Evolutionary conservation across 208 protist genomes (phyloP), one percentile per base, ranked within the genome.

Genomic region (Strigomonas galati): DNA sequence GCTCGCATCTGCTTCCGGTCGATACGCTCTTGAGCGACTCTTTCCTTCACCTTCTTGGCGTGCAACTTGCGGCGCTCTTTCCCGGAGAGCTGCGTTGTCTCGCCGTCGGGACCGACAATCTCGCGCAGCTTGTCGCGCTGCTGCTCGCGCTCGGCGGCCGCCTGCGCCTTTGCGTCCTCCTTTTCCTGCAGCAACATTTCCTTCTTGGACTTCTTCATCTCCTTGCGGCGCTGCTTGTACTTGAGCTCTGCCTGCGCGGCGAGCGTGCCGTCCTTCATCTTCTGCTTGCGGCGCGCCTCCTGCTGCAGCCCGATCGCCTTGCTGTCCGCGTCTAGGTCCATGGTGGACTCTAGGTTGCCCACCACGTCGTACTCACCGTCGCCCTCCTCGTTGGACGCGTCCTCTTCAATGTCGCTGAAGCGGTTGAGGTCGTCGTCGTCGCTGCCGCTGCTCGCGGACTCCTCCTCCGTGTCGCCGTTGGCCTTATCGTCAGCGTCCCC

Each of bases 181-280:
- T 82, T 78, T 71, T 92, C 77, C 60, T 84, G 71, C 0, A 66
- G 60, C 48, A 86, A 7, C 81, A 88, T 83, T 49, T 93, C 81
- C 63, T 89, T 90, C 77, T 96, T 96, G 28, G 79, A 67, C 73
- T 89, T 87, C 67, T 91, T 91, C 83, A 89, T 82, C 59, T 92
- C 90, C 62, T 92, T 93, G 17, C 90, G 82, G 14, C 85, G 77
- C 58, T 84, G 73, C 64, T 88, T 92, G 79, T 96, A 93, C 80
- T 93, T 96, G 12, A 92, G 63, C 74, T 92, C 85, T 10, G 87
- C 87, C 61, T 83, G 70, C 15, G 65, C 78, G 4, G 80, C 85
- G 17, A 96, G 72, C 58, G 83, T 74, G 27, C 69, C 79, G 4
- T 74, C 53, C 57, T 90, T 82, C 57, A 92, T 71, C 68, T 81